Conservation (phyloP, 2,329 filamentous ascomycete species). For the Fonsecaea monophora region DNA sequence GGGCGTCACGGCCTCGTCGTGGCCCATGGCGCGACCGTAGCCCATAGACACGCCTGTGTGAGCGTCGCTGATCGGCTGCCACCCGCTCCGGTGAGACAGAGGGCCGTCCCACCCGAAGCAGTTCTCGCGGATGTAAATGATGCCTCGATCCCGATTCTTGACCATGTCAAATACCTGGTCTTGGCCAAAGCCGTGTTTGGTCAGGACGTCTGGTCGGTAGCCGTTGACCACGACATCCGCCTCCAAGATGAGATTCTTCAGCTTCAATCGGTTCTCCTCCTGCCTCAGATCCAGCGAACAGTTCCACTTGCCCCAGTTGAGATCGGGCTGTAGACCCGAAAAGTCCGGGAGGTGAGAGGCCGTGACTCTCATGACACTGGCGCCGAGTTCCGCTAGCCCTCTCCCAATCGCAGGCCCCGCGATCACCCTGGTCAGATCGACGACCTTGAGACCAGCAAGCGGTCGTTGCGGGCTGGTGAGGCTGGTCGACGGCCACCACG, state of each 20-base stretch:
- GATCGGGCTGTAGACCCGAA: slow-evolving; percentile 72
- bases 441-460: slow-evolving; percentile 56
- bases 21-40: slow-evolving; percentile 46
- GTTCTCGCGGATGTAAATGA: slow-evolving; percentile 59
- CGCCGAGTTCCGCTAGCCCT: slow-evolving; percentile 53
- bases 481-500: slow-evolving; percentile 23
- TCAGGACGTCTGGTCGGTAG: slow-evolving; percentile 57
- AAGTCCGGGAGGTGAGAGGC: slow-evolving; percentile 49
- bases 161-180: slow-evolving; percentile 50
- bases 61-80: slow-evolving; percentile 59
- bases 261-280: slow-evolving; percentile 47
- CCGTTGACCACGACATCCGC: slow-evolving; percentile 63
- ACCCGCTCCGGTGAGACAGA: slow-evolving; percentile 55
- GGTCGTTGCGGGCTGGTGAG: slow-evolving; percentile 45
- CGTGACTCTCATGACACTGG: slow-evolving; percentile 56
- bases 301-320: slow-evolving; percentile 73
- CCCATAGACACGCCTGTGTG: slow-evolving; percentile 46
- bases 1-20: slow-evolving; percentile 48
- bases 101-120: slow-evolving; percentile 58
- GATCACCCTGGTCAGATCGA: slow-evolving; percentile 56
- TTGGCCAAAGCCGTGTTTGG: slow-evolving; percentile 65
- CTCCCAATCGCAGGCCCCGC: slow-evolving; percentile 53
- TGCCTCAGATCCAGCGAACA: slow-evolving; percentile 61
- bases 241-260: slow-evolving; percentile 53
- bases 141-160: slow-evolving; percentile 49